Evolutionary conservation across 768 basidiomycete species (phyloP).

Genomic region (Harrya chromipes): DNA sequence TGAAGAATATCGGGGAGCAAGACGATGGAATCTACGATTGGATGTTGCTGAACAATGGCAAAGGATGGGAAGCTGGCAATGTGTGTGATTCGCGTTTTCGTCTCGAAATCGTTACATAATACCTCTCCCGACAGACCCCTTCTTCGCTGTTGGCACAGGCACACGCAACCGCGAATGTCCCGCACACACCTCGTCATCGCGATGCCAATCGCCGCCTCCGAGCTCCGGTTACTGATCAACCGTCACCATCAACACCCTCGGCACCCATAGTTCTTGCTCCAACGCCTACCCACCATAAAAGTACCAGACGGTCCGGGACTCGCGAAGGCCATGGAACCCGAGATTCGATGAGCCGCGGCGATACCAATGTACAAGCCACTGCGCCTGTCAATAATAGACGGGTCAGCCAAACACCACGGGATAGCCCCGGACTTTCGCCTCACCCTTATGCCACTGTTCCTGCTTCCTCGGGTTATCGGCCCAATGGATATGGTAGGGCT

Average conservation of each 20-base stretch:
- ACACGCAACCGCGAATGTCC: constrained; percentile 53
- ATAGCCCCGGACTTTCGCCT: constrained; percentile 45
- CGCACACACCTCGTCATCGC: constrained; percentile 52
- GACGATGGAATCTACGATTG: constrained; percentile 96
- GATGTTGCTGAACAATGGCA: constrained; percentile 92
- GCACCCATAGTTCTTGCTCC: constrained; percentile 55
- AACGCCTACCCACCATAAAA: constrained; percentile 63
- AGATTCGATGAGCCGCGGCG: constrained; percentile 44
- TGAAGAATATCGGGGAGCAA: constrained; percentile 81
- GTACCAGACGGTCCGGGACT: constrained; percentile 45
- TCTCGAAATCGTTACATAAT: constrained; percentile 2
- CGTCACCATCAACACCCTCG: constrained; percentile 48
- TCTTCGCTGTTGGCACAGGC: constrained; percentile 46
- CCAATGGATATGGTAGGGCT: constrained; percentile 52
- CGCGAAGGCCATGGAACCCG: constrained; percentile 47
- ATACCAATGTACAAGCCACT: constrained; percentile 62
- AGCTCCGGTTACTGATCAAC: constrained; percentile 53
- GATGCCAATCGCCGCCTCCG: constrained; percentile 51
- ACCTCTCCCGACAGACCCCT: constrained; percentile 34
- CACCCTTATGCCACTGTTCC: constrained; percentile 76
- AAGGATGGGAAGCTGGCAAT: constrained; percentile 90
- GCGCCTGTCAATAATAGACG: constrained; percentile 65
- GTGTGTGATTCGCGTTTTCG: constrained; percentile 44
- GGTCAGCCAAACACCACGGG: constrained; percentile 60
- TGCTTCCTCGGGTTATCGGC: constrained; percentile 54